phyloP scores from a whole-genome alignment of 768 basidiomycete genomes.

The Xerocomus potaroensis region DNA sequence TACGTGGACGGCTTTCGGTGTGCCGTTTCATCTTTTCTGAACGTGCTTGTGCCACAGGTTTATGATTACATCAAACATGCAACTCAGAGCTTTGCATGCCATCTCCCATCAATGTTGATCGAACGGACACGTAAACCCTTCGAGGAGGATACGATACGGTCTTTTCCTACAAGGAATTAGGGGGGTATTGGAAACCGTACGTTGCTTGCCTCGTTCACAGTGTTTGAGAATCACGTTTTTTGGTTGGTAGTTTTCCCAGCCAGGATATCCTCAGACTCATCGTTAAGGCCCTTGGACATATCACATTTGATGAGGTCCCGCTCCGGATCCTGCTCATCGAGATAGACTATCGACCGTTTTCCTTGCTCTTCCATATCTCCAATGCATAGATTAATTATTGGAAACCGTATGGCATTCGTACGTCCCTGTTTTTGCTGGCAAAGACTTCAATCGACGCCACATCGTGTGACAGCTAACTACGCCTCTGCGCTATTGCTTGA shows the following conservation, averaged over 20 bases:
- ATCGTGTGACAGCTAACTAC: constrained; percentile 50
- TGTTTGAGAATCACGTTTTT: neutral
- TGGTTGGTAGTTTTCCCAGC: constrained; percentile 66
- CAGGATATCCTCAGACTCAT: constrained; percentile 74
- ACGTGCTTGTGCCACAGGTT: constrained; percentile 40
- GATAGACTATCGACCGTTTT: constrained; percentile 84
- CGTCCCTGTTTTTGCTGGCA: constrained; percentile 27
- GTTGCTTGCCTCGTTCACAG: constrained; percentile 16
- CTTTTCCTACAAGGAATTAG: constrained; percentile 51
- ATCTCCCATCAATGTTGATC: constrained; percentile 69
- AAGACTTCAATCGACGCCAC: neutral
- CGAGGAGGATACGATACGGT: constrained; percentile 77
- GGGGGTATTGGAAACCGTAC: constrained; percentile 73
- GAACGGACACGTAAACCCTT: constrained; percentile 71
- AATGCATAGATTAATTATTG: constrained; percentile 50
- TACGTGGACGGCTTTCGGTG: constrained; percentile 29
- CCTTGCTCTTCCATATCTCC: constrained; percentile 77
- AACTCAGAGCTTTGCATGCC: constrained; percentile 71
- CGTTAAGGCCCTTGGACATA: constrained; percentile 65
- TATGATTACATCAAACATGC: constrained; percentile 75
- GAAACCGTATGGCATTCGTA: constrained; percentile 59
- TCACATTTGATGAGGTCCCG: constrained; percentile 73
- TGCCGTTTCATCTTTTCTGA: neutral
- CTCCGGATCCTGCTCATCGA: constrained; percentile 73
- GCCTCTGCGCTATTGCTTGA: constrained; percentile 72